Base-by-base conservation (phyloP, 805 yeast genomes). In the Nakazawaea ishiwadae region DNA sequence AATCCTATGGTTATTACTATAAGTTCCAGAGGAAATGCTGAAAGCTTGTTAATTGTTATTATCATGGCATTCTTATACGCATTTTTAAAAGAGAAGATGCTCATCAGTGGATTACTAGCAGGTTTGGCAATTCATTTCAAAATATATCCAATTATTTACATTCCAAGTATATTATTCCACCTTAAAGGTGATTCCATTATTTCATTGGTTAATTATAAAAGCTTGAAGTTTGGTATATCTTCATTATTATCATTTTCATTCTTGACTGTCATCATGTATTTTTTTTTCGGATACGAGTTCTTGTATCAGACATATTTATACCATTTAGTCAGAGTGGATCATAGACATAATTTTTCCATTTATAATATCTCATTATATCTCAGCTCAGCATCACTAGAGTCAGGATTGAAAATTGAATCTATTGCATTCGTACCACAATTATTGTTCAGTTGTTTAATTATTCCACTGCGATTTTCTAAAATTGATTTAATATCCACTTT, bases 1-100 rank as follows among this genome's bases (percentile, higher is more conserved):
- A 93, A 93, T 57, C 98, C 99, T 12, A 85, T 93, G 93, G 98
- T 90, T 0, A 77, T 83, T 24, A 88, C 96, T 1, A 93, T 93
- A 37, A 81, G 91, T 49, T 88, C 97, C 0, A 69, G 99, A 35
- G 99, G 99, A 1, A 85, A 93, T 20, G 84, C 96, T 0, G 99
- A 93, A 55, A 89, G 96, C 47, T 70, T 93, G 1, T 60, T 93
- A 35, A 87, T 95, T 2, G 89, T 86, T 24, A 65, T 91, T 49
- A 73, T 89, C 3, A 74, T 88, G 71, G 55, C 71, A 6, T 63
- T 80, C 31, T 53, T 85, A 0, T 79, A 75, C 51, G 63, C 56
- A 30, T 53, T 81, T n/a, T 44, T 69, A 18, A 42, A 61, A n/a
- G 47, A 50, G 3, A 10, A 40, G 4, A 39, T 54, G 4, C 27